Evolutionary conservation across 768 basidiomycete genomes (phyloP).

Genomic region (Hydnomerulius pinastri): DNA sequence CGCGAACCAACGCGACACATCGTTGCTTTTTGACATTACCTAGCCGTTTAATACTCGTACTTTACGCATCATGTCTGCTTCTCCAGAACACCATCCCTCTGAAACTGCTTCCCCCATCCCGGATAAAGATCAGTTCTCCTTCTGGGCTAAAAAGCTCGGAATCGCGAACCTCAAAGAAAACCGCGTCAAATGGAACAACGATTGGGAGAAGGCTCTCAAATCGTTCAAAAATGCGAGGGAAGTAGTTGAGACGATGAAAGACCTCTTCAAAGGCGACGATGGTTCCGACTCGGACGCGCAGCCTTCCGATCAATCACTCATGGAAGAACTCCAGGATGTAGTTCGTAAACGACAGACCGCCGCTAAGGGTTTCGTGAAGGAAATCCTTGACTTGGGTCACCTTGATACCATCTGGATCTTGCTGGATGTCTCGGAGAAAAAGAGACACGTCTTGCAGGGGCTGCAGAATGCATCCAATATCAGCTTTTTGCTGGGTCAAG

Average conservation of each 20-base stretch:
- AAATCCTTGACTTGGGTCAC: neutral
- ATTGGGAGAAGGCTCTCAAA: slow-evolving; percentile 18
- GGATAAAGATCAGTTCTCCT: neutral
- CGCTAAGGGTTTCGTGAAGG: neutral
- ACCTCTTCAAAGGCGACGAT: neutral
- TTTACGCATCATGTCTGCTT: too few relatives aligned
- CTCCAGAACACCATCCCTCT: too few relatives aligned
- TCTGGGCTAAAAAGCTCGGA: slow-evolving; percentile 2
- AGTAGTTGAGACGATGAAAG: slow-evolving; percentile 9
- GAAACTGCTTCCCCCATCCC: neutral
- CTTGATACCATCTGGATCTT: slow-evolving; percentile 18
- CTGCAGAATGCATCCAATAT: slow-evolving; percentile 8
- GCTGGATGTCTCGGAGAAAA: slow-evolving; percentile 12
- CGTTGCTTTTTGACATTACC: too few relatives aligned
- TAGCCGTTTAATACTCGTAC: too few relatives aligned
- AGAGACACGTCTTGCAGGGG: slow-evolving; percentile 15
- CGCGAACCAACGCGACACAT: too few relatives aligned
- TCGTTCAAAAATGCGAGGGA: slow-evolving; percentile 9
- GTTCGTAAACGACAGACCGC: neutral
- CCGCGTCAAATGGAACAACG: slow-evolving; percentile 18
- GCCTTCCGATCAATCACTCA: neutral
- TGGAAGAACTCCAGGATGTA: slow-evolving; percentile 2
- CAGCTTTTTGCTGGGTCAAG: slow-evolving; percentile 1
- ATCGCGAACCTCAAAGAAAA: slow-evolving; percentile 10
- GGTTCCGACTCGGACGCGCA: too few relatives aligned